Conservation (phyloP, 139 green algal genomes). For the Zygnema cylindricum region DNA sequence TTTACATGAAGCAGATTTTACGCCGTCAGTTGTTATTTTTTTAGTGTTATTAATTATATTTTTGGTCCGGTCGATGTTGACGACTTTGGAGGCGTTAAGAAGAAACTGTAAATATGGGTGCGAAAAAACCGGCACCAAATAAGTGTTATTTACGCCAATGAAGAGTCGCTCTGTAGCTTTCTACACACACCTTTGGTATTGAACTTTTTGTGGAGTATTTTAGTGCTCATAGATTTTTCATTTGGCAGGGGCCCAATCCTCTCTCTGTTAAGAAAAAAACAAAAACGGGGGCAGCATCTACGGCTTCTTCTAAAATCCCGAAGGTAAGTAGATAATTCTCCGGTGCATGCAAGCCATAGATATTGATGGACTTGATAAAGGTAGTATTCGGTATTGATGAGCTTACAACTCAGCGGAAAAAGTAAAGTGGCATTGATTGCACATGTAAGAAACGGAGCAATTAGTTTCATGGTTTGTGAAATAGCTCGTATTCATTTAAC, state of each 20-base stretch:
- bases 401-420: neutral
- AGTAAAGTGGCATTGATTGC: neutral
- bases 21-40: neutral
- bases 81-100: neutral
- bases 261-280: conserved; percentile 50
- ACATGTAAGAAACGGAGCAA: neutral
- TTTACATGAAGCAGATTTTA: no score
- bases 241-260: conserved; percentile 31
- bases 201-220: no score
- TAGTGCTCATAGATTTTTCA: neutral
- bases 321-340: neutral
- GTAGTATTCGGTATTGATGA: neutral
- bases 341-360: neutral
- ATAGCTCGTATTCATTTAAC: neutral
- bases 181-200: no score
- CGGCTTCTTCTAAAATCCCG: neutral
- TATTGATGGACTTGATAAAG: neutral
- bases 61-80: neutral
- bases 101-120: neutral
- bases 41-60: neutral
- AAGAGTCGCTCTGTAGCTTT: no score
- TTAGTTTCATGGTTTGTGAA: neutral
- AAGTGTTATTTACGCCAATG: no score
- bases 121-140: neutral
- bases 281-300: neutral